Percentiles rank a stretch among this genome's conserved stretches.
Evolutionary conservation across 805 yeast genomes (phyloP).

Genomic region (Tetrapisispora nanseiensis): DNA sequence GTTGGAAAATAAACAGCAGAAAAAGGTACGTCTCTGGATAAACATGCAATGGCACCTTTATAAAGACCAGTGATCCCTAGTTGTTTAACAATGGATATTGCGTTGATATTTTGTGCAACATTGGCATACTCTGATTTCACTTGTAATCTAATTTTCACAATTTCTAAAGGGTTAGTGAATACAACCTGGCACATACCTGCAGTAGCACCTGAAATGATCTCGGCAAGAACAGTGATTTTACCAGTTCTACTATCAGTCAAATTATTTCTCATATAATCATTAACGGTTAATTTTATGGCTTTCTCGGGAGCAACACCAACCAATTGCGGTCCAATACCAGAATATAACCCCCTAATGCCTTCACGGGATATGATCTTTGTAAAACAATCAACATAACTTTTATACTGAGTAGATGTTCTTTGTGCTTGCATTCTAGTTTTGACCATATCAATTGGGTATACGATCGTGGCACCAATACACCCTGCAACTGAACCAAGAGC

Average conservation of each 20-base stretch:
- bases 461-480: conserved; percentile 95
- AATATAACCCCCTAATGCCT: conserved; percentile 77
- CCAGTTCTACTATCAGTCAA: conserved; percentile 42
- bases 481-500: conserved; percentile 91
- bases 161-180: conserved; percentile 92
- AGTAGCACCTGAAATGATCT: conserved; percentile 77
- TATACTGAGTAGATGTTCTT: conserved; percentile 58
- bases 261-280: conserved; percentile 72
- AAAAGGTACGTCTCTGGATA: conserved; percentile 91
- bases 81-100: conserved; percentile 60
- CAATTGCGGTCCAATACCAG: conserved; percentile 88
- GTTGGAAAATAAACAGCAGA: conserved; percentile 96
- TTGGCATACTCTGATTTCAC: conserved; percentile 66
- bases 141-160: conserved; percentile 89
- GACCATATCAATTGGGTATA: conserved; percentile 91
- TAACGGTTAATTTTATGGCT: conserved; percentile 91
- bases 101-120: conserved; percentile 27
- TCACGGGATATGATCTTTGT: conserved; percentile 64
- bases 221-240: conserved; percentile 48
- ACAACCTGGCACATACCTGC: conserved; percentile 97
- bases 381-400: conserved; percentile 80
- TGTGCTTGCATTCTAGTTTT: conserved; percentile 98
- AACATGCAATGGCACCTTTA: conserved; percentile 85
- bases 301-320: conserved; percentile 98
- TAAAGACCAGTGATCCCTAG: conserved; percentile 81